These are phyloP conservation scores for Stachybotrys echinatus DNA, from an alignment of 2,329 filamentous ascomycete species.

Conservation along the genomic window DNA sequence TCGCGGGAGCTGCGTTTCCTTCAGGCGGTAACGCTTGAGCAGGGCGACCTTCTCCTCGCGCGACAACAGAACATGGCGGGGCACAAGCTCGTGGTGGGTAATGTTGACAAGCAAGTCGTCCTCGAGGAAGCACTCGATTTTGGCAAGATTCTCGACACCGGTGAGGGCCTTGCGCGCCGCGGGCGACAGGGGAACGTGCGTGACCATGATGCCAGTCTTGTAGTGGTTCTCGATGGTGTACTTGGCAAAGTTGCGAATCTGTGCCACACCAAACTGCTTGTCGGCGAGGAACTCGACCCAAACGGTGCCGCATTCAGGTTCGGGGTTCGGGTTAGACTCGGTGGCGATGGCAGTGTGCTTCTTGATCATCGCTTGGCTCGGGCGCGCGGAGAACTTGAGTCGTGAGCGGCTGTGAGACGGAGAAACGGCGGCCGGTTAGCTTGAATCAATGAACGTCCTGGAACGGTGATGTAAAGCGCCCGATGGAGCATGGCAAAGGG, in stretches of 20 bases:
- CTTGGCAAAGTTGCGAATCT: conserved; percentile 85
- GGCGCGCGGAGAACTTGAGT: conserved; percentile 84
- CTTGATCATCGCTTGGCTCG: conserved; percentile 75
- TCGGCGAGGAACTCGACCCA: conserved; percentile 90
- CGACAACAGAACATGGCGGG: conserved; percentile 85
- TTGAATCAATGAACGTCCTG: neutral
- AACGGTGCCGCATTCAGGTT: conserved; percentile 75
- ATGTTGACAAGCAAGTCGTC: conserved; percentile 97
- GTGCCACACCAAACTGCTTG: conserved; percentile 77
- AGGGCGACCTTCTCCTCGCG: conserved; percentile 83
- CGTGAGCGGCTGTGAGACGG: conserved; percentile 59
- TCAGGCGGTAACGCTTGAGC: conserved; percentile 84
- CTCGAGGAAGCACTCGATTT: conserved; percentile 93
- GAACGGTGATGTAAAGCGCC: conserved; percentile 4
- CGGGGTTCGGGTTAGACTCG: conserved; percentile 62
- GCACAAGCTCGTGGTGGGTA: conserved; percentile 94
- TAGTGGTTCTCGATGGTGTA: conserved; percentile 75
- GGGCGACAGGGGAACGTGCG: conserved; percentile 73
- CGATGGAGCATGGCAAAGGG: neutral
- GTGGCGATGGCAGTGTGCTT: conserved; percentile 75
- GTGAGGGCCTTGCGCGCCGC: conserved; percentile 84
- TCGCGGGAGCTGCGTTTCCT: conserved; percentile 93
- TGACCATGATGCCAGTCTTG: conserved; percentile 88
- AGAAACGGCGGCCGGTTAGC: neutral
- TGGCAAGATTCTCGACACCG: conserved; percentile 67